phyloP scores from a whole-genome alignment of 495 filamentous ascomycete species.

The Neurospora sp. region DNA sequence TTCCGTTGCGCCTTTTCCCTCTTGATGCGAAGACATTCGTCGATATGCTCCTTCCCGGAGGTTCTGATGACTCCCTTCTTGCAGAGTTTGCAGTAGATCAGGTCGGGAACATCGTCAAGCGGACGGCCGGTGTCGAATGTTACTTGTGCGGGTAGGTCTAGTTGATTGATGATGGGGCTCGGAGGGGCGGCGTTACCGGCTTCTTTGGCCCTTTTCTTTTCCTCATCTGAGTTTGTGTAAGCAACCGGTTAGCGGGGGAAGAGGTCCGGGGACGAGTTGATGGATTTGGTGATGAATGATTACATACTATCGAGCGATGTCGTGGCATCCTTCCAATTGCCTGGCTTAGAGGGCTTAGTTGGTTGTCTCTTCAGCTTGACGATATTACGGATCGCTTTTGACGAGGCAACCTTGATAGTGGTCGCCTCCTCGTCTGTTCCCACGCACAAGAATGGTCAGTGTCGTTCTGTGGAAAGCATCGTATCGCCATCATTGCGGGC shows the following conservation, averaged over 20 bases:
- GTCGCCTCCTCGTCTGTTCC: conserved; percentile 35
- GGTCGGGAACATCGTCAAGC: conserved; percentile 55
- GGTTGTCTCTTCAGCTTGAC: conserved; percentile 60
- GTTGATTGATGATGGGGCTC: conserved; percentile 55
- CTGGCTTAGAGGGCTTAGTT: conserved; percentile 46
- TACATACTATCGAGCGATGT: conserved; percentile 43
- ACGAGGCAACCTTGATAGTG: conserved; percentile 47
- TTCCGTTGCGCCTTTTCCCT: conserved; percentile 65
- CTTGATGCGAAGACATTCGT: conserved; percentile 63
- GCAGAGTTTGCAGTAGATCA: conserved; percentile 72
- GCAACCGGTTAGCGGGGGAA: not conserved
- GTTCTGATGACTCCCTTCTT: conserved; percentile 60
- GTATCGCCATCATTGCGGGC: not conserved
- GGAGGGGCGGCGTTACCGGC: conserved; percentile 34
- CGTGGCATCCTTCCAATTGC: conserved; percentile 44
- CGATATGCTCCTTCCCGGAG: conserved; percentile 54
- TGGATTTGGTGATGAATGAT: not conserved
- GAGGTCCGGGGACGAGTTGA: not conserved
- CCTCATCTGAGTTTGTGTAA: conserved; percentile 14
- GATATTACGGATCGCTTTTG: conserved; percentile 31
- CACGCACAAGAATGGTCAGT: not conserved
- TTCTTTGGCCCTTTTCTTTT: conserved; percentile 37
- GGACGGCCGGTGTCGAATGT: conserved; percentile 68
- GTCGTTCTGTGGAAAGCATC: not conserved
- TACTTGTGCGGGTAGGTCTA: conserved; percentile 57